Evolutionary conservation across 129 eudicot genomes (phyloP).

Genomic region (Gnaphalium uliginosum): DNA sequence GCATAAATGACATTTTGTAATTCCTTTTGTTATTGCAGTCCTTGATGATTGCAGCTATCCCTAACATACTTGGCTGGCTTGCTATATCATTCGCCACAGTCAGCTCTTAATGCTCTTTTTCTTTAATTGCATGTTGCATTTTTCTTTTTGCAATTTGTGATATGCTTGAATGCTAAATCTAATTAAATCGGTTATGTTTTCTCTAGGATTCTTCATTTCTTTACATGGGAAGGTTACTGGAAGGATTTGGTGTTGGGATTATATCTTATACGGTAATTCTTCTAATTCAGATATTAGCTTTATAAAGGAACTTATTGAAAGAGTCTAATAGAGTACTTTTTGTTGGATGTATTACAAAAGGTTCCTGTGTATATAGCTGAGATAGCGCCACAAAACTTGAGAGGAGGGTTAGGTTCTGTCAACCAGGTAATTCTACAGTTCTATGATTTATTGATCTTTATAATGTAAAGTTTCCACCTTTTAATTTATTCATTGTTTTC

Average conservation of each 20-base stretch:
- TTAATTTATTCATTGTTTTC: background rate
- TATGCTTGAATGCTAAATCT: background rate
- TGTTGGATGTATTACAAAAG: slow-evolving; percentile 33
- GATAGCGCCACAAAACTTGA: slow-evolving; percentile 85
- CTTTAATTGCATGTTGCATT: background rate
- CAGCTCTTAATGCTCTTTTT: slow-evolving; percentile 33
- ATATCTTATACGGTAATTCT: slow-evolving; percentile 71
- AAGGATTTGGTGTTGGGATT: slow-evolving; percentile 96
- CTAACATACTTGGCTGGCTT: slow-evolving; percentile 93
- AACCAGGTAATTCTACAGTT: slow-evolving; percentile 60
- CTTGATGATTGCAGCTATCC: slow-evolving; percentile 95
- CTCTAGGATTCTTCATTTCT: slow-evolving; percentile 75
- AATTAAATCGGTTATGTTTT: background rate
- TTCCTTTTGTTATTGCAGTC: slow-evolving; percentile 56
- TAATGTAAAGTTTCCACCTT: background rate
- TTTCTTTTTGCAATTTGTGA: slow-evolving; percentile 5
- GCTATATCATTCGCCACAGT: slow-evolving; percentile 86
- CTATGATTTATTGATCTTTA: background rate
- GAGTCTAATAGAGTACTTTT: slow-evolving; percentile 16
- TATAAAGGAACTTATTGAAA: background rate
- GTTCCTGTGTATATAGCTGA: slow-evolving; percentile 98
- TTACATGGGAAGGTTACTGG: slow-evolving; percentile 89
- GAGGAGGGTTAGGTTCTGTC: slow-evolving; percentile 94
- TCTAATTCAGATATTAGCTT: slow-evolving; percentile 13
- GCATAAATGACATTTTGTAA: background rate